Conservation (phyloP, 176 grass and related monocot genomes). For the Urochloa ruziziensis region DNA sequence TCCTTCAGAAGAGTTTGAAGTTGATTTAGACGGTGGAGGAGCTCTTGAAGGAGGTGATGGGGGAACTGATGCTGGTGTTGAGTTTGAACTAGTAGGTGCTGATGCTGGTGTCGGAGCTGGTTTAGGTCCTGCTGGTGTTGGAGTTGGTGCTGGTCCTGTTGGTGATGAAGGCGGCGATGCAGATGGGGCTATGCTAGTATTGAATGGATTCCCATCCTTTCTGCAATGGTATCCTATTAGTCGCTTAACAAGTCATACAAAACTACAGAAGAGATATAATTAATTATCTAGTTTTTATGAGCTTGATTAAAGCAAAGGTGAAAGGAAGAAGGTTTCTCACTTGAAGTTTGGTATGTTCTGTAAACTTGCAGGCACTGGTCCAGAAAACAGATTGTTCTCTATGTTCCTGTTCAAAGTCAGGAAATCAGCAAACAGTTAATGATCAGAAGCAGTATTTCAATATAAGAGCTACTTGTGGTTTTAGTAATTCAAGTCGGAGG, state of each 20-base stretch:
- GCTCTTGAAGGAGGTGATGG: constrained; percentile 47
- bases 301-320: constrained; percentile 3
- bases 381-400: constrained; percentile 96
- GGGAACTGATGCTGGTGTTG: constrained; percentile 27
- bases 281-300: constrained; percentile 14
- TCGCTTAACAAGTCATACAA: constrained; percentile 22
- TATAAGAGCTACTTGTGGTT: neutral
- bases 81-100: constrained; percentile 29
- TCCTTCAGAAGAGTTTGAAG: constrained; percentile 36
- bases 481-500: neutral
- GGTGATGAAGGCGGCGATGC: constrained; percentile 57
- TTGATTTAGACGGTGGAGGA: constrained; percentile 24
- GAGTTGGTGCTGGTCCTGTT: constrained; percentile 38
- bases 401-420: constrained; percentile 70
- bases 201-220: constrained; percentile 98
- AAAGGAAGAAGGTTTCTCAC: constrained; percentile 59
- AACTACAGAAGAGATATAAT: constrained; percentile 25
- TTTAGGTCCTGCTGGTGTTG: constrained; percentile 50
- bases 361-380: constrained; percentile 76
- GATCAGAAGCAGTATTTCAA: neutral
- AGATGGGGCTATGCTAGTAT: constrained; percentile 65
- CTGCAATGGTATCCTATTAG: constrained; percentile 52
- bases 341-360: constrained; percentile 79
- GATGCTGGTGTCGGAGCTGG: constrained; percentile 44
- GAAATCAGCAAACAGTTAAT: constrained; percentile 18